Evolutionary conservation across 345 rosid species (phyloP).

Genomic region (Fremontodendron californicum): DNA sequence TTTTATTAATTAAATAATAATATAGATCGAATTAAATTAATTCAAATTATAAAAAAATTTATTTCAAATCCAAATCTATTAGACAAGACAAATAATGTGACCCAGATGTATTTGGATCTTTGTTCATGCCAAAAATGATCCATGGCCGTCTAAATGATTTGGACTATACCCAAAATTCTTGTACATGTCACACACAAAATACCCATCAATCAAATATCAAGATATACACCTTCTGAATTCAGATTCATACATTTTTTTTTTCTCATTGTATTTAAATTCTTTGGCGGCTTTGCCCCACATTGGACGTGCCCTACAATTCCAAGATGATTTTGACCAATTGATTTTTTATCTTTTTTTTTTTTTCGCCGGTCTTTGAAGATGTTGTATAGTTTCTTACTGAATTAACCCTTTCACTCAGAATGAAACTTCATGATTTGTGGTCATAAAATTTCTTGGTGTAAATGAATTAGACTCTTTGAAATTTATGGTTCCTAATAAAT

Average conservation of each 20-base stretch:
- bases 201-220: not conserved
- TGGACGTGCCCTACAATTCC: not conserved
- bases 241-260: not conserved
- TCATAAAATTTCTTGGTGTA: not conserved
- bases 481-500: not conserved
- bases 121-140: too few species aligned
- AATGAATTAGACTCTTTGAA: not conserved
- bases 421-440: not conserved
- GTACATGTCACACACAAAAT: not conserved
- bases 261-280: not conserved
- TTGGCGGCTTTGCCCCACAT: constrained; percentile 4
- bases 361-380: too few species aligned
- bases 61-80: too few species aligned
- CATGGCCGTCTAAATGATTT: too few species aligned
- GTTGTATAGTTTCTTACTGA: not conserved
- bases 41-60: too few species aligned
- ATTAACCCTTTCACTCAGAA: not conserved
- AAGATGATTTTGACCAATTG: not conserved
- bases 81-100: too few species aligned
- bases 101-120: too few species aligned
- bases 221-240: too few species aligned
- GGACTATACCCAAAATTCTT: not conserved
- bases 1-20: too few species aligned
- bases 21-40: too few species aligned
- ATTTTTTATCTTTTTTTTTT: not conserved